Conservation (phyloP, 2,329 filamentous ascomycete genomes). For the Claviceps lovelessii region DNA sequence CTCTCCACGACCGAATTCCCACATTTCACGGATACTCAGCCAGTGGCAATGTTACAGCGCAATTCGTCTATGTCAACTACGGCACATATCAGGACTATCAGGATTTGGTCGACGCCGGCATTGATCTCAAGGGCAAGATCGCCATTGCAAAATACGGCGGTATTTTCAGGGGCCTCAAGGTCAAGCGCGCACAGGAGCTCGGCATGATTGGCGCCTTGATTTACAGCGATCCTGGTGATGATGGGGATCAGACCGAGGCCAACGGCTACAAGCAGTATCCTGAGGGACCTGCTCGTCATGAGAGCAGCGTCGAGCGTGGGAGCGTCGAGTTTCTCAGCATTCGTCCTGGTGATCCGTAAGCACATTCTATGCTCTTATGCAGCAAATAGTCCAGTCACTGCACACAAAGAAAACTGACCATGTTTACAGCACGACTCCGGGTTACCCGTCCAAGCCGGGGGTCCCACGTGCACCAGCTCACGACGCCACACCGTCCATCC, state of each 20-base stretch:
- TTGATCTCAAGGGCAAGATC: conserved; percentile 72
- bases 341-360: conserved; percentile 52
- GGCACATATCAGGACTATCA: conserved; percentile 78
- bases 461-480: conserved; percentile 59
- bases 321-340: conserved; percentile 69
- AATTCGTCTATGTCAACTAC: conserved; percentile 82
- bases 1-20: conserved; percentile 58
- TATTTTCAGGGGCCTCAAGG: conserved; percentile 79
- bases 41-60: conserved; percentile 76
- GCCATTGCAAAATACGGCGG: conserved; percentile 73
- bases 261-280: conserved; percentile 73
- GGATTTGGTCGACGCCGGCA: conserved; percentile 59
- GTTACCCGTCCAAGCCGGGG: conserved; percentile 87
- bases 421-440: conserved; percentile 57
- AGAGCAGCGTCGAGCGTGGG: conserved; percentile 79
- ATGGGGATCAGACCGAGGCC: conserved; percentile 65
- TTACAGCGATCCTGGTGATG: conserved; percentile 81
- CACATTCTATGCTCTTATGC: not conserved
- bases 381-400: not conserved
- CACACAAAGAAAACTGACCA: not conserved
- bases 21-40: conserved; percentile 94
- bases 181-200: conserved; percentile 81
- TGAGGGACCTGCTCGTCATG: conserved; percentile 71
- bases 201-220: conserved; percentile 78
- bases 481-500: conserved; percentile 63